Evolutionary conservation across 768 basidiomycete genomes (phyloP).

Genomic region (Lactifluus volemus): DNA sequence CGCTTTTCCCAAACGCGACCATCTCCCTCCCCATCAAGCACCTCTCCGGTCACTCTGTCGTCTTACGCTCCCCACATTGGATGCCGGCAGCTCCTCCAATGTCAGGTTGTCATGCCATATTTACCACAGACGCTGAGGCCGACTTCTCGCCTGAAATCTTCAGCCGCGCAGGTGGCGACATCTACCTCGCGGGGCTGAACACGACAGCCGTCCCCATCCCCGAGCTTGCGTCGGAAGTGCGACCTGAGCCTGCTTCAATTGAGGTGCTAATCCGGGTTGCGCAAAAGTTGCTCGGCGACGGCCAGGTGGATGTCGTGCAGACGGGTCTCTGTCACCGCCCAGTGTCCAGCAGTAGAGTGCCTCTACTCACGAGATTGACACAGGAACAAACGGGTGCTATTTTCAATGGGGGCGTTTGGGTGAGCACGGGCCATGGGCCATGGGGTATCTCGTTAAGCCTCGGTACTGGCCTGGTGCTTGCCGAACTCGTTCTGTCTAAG

Average conservation of each 20-base stretch:
- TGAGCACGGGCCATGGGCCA: constrained; percentile 32
- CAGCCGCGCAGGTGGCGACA: constrained; percentile 25
- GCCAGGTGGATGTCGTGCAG: constrained; percentile 22
- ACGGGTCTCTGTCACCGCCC: constrained; percentile 31
- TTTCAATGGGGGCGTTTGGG: constrained; percentile 22
- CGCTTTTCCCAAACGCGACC: constrained; percentile 27
- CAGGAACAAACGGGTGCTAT: constrained; percentile 24
- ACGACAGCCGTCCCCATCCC: constrained; percentile 21
- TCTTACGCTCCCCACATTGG: constrained; percentile 24
- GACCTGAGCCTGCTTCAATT: constrained; percentile 8
- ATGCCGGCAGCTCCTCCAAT: not conserved
- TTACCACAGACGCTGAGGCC: constrained; percentile 23
- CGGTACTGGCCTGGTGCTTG: constrained; percentile 27
- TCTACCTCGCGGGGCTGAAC: constrained; percentile 30
- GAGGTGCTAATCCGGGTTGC: constrained; percentile 13
- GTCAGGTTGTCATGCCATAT: constrained; percentile 26
- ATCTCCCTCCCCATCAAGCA: constrained; percentile 24
- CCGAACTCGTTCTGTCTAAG: constrained; percentile 25
- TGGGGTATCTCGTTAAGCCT: constrained; percentile 31
- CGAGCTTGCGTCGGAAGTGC: constrained; percentile 20
- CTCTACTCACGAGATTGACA: constrained; percentile 26
- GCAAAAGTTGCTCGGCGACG: constrained; percentile 16
- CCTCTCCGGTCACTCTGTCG: constrained; percentile 26
- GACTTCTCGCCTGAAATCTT: constrained; percentile 29
- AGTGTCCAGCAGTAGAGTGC: constrained; percentile 25